phyloP scores from a whole-genome alignment of 2,329 filamentous ascomycete genomes.

The Phaeophleospora eucalypticola region DNA sequence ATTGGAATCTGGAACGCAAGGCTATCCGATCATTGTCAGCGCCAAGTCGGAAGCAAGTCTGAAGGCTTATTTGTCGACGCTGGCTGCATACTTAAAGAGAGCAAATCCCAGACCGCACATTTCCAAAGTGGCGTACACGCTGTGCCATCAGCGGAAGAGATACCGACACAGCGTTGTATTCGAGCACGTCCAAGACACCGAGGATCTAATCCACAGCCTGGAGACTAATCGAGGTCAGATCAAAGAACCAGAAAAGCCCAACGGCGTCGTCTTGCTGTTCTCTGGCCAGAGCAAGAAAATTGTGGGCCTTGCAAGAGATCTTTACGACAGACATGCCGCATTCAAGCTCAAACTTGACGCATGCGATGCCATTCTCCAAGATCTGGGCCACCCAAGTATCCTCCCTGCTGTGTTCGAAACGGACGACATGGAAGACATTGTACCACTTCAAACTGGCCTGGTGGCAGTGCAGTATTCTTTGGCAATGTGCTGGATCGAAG shows the following conservation, averaged over 20 bases:
- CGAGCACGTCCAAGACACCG: background rate
- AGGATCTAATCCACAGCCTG: background rate
- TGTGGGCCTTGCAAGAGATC: background rate
- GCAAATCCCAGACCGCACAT: background rate
- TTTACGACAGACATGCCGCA: background rate
- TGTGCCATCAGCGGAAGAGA: background rate
- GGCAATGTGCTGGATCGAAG: conserved; percentile 6
- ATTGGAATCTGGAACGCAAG: too few relatives aligned
- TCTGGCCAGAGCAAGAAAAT: conserved; percentile 1
- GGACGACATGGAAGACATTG: conserved; percentile 1
- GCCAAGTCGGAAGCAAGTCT: background rate
- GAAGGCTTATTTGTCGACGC: background rate
- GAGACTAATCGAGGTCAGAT: background rate
- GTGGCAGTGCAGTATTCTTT: conserved; percentile 10
- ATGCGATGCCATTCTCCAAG: conserved; percentile 1
- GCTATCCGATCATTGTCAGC: background rate
- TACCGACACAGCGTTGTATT: background rate
- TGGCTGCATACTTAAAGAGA: too few relatives aligned
- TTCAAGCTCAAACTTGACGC: conserved; percentile 2
- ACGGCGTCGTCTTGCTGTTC: conserved; percentile 5
- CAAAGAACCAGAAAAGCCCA: background rate
- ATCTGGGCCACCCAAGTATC: conserved; percentile 2
- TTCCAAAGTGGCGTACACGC: background rate
- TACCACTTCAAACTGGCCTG: conserved; percentile 3
- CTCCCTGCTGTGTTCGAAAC: conserved; percentile 5